Base-by-base conservation (phyloP, 345 rosid genomes). In the Orychophragmus violaceus region DNA sequence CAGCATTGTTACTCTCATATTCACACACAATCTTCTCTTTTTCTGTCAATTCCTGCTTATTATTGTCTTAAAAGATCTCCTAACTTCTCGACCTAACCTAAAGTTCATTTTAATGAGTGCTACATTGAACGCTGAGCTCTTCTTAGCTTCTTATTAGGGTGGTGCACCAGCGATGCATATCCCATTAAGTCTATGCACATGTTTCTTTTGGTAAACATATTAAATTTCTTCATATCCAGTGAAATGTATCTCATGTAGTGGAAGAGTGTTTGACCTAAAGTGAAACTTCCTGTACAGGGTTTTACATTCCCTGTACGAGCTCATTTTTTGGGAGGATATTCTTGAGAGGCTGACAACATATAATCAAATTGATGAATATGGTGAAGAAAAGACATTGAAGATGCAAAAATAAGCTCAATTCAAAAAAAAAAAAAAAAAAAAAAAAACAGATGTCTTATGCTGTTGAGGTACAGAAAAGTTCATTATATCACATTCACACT, bases 31-130 rank as follows among this genome's bases (percentile, higher is more conserved):
- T n/a, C n/a, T n/a, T n/a, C 64, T 56, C 44, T 19, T 25, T 79
- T 1, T 66, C 28, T 64, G 64, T 52, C 88, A 92, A 95, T 92
- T 92, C 74, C 95, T 92, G 75, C 93, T n/a, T n/a, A n/a, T 92
- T 60, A 86, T 92, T 74, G 93, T 92, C 70, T 81, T 92, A 58
- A 90, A 82, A 84, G 93, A 89, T 32, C 96, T 92, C 72, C 90
- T 92, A 54, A 82, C 91, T 66, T 84, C 80, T 71, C 89, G 98
- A 65, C 98, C 97, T 5, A 95, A 92, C 49, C 69, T 92, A 83
- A 87, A 90, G 79, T 78, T 92, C 78, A 84, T 89, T 75, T 72
- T 92, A 79, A 92, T 92, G 98, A 92, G 98, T 81, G 98, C 98
- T 65, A 92, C 98, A 39, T 71, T 92, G 63, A 87, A 92, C 76